A percentile compares a stretch with the other conserved stretches of the same genome.
Conservation (phyloP, 108 stramenopile genomes). For the Skeletonema grethae region DNA sequence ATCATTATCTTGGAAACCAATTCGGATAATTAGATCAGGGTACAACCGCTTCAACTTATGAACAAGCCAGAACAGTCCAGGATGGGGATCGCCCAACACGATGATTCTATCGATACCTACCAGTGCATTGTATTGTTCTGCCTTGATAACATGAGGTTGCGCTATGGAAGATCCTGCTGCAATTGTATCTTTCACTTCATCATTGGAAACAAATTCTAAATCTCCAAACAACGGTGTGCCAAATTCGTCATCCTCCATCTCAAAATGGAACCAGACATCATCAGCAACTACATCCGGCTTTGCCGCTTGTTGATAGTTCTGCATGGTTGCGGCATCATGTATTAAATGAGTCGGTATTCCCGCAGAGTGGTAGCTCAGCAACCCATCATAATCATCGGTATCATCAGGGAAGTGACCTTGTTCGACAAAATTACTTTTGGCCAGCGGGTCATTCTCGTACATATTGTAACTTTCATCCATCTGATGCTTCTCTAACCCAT, state of each 20-base stretch:
- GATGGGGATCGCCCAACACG: slow-evolving; percentile 36
- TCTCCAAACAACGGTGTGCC: neutral
- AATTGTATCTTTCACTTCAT: neutral
- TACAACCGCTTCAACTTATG: slow-evolving; percentile 29
- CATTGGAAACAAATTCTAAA: neutral
- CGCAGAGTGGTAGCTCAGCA: neutral
- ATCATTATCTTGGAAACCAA: slow-evolving; percentile 23
- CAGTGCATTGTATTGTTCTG: slow-evolving; percentile 13
- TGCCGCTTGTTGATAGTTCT: neutral
- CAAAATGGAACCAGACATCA: slow-evolving; percentile 16
- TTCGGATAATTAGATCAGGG: slow-evolving; percentile 17
- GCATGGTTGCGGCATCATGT: slow-evolving; percentile 13
- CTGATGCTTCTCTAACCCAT: slow-evolving; percentile 29
- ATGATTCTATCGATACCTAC: slow-evolving; percentile 33
- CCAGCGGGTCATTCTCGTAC: slow-evolving; percentile 24
- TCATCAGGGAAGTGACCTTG: slow-evolving; percentile 16
- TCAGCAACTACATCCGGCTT: neutral
- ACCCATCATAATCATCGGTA: slow-evolving; percentile 35
- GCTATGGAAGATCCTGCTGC: neutral
- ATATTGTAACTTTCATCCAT: slow-evolving; percentile 9
- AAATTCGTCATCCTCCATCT: slow-evolving; percentile 31
- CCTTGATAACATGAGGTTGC: neutral
- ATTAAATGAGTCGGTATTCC: slow-evolving; percentile 15
- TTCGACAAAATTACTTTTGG: slow-evolving; percentile 15
- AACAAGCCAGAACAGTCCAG: slow-evolving; percentile 38